Percentiles rank a stretch among this genome's conserved stretches.
These are phyloP conservation scores for Linnemannia hyalina DNA, from an alignment of 192 early-diverging fungal genomes.

Conservation along the genomic window DNA sequence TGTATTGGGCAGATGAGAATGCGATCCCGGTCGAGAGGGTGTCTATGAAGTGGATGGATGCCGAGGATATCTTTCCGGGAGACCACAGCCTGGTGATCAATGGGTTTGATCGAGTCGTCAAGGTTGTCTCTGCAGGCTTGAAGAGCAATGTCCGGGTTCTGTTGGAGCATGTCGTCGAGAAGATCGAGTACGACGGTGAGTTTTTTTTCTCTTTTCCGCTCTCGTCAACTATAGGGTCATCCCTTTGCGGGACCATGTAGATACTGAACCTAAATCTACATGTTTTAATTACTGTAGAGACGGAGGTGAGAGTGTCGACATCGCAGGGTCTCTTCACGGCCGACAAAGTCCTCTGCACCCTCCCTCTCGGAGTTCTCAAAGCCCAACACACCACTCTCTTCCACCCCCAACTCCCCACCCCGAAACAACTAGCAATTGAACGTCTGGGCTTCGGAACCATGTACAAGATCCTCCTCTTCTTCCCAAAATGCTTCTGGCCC, in stretches of 20 bases:
- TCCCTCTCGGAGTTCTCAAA: constrained; percentile 62
- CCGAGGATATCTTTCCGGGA: constrained; percentile 46
- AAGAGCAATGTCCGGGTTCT: constrained; percentile 18
- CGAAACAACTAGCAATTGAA: constrained; percentile 46
- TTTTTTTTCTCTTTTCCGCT: neutral
- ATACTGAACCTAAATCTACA: neutral
- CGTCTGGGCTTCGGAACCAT: constrained; percentile 58
- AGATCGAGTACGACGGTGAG: constrained; percentile 50
- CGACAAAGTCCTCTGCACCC: constrained; percentile 54
- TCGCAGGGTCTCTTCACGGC: constrained; percentile 28
- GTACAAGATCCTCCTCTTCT: constrained; percentile 57
- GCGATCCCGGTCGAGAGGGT: constrained; percentile 38
- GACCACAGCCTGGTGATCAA: constrained; percentile 47
- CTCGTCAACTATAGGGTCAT: neutral
- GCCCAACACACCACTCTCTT: constrained; percentile 29
- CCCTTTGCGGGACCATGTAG: neutral
- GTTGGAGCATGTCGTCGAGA: constrained; percentile 43
- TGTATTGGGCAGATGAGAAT: constrained; percentile 53
- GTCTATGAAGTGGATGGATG: constrained; percentile 54
- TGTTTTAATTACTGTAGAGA: constrained; percentile 1
- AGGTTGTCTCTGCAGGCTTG: constrained; percentile 21
- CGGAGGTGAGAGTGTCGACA: constrained; percentile 35
- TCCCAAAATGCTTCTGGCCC: constrained; percentile 45
- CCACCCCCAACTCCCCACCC: constrained; percentile 41
- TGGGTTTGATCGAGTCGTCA: constrained; percentile 47